Evolutionary conservation across 1,139 yeast genomes (phyloP).

Genomic region (Hyphopichia burtonii): DNA sequence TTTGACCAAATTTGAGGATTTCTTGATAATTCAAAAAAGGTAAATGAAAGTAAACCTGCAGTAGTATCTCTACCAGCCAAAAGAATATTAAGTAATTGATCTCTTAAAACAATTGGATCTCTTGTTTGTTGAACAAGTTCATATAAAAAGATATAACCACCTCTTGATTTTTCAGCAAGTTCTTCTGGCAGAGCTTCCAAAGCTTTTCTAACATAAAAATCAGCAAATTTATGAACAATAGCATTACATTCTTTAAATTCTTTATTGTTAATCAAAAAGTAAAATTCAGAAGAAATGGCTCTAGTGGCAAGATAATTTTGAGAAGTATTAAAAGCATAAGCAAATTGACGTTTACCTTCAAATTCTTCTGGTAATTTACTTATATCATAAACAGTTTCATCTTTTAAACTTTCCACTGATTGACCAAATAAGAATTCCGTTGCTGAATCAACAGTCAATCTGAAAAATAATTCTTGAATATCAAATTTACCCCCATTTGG

Average conservation of each 20-base stretch:
- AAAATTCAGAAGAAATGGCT: slow-evolving; percentile 32
- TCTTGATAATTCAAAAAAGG: slow-evolving; percentile 45
- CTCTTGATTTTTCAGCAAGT: slow-evolving; percentile 29
- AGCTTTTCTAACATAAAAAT: slow-evolving; percentile 29
- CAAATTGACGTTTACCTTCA: slow-evolving; percentile 39
- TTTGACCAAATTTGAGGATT: slow-evolving; percentile 38
- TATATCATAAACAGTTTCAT: slow-evolving; percentile 20
- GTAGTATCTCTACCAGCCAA: slow-evolving; percentile 62
- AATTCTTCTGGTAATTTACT: slow-evolving; percentile 9
- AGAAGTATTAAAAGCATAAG: slow-evolving; percentile 41
- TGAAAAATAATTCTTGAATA: slow-evolving; percentile 48
- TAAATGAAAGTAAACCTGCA: slow-evolving; percentile 51
- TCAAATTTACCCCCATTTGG: slow-evolving; percentile 39
- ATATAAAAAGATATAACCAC: slow-evolving; percentile 50
- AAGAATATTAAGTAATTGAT: slow-evolving; percentile 51
- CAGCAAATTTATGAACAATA: slow-evolving; percentile 35
- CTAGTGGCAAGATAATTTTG: slow-evolving; percentile 40
- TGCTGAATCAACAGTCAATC: slow-evolving; percentile 56
- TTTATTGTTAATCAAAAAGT: slow-evolving; percentile 28
- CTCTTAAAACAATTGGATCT: slow-evolving; percentile 48
- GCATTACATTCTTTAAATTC: slow-evolving; percentile 30
- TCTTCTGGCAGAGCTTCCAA: slow-evolving; percentile 27
- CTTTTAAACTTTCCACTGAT: slow-evolving; percentile 41
- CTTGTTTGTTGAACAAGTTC: slow-evolving; percentile 52
- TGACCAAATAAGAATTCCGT: slow-evolving; percentile 61